These are phyloP conservation scores for Claviceps sorghi DNA, from an alignment of 2,329 filamentous ascomycete genomes.

Conservation along the genomic window DNA sequence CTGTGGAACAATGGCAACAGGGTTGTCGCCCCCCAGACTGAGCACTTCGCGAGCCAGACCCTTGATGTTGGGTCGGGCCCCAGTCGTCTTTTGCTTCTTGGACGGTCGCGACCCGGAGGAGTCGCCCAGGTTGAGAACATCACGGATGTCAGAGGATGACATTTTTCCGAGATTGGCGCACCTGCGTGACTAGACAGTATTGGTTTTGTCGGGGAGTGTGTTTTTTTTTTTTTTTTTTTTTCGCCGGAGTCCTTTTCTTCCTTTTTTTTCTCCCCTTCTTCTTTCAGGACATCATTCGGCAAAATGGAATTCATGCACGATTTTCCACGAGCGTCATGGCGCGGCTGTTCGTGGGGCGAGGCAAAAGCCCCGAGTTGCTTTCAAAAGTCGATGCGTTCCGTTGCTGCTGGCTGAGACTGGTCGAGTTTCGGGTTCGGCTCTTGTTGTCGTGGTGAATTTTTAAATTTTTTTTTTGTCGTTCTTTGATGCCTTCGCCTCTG, in stretches of 20 bases:
- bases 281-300: too few relatives aligned
- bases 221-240: background rate
- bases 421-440: background rate
- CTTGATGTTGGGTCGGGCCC: conserved; percentile 45
- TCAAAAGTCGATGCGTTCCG: background rate
- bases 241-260: background rate
- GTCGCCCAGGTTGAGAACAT: conserved; percentile 70
- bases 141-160: conserved; percentile 69
- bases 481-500: background rate
- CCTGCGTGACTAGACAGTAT: background rate
- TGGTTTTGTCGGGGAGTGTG: too few relatives aligned
- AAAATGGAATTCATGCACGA: background rate
- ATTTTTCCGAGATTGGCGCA: conserved; percentile 26
- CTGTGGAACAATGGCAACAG: conserved; percentile 51
- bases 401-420: background rate
- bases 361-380: background rate
- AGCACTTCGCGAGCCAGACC: conserved; percentile 52
- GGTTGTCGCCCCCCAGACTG: conserved; percentile 49
- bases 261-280: too few relatives aligned
- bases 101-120: conserved; percentile 37
- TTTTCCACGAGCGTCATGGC: background rate
- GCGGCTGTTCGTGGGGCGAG: background rate
- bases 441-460: background rate
- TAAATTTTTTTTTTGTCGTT: background rate
- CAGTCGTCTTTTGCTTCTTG: conserved; percentile 61